Percentiles rank a stretch among this genome's conserved stretches.
Evolutionary conservation across 805 yeast genomes (phyloP).

Genomic region (Yamadazyma nakazawae): DNA sequence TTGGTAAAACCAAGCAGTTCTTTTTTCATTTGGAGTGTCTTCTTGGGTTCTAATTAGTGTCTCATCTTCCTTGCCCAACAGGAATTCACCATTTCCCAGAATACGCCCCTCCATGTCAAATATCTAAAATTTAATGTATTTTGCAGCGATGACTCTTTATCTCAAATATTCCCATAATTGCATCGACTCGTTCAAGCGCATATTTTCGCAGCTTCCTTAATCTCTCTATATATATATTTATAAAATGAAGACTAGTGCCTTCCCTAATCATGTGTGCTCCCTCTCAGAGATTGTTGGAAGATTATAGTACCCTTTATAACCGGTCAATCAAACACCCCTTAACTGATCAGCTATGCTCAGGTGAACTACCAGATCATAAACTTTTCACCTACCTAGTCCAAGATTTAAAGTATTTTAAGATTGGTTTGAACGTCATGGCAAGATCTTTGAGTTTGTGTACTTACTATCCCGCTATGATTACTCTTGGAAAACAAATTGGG

Average conservation of each 20-base stretch:
- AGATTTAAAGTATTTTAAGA: conserved; percentile 46
- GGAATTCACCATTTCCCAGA: background rate
- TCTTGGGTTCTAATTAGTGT: background rate
- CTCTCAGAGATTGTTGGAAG: conserved; percentile 8
- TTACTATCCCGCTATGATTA: conserved; percentile 32
- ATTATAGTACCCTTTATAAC: conserved; percentile 17
- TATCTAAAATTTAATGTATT: background rate
- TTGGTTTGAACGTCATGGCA: conserved; percentile 41
- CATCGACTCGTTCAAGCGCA: conserved; percentile 4
- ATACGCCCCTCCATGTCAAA: background rate
- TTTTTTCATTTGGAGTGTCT: background rate
- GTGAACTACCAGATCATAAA: conserved; percentile 40
- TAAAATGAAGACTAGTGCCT: background rate
- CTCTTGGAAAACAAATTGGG: conserved; percentile 49
- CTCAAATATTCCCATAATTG: background rate
- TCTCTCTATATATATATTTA: too few species aligned
- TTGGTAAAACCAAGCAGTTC: conserved; percentile 18
- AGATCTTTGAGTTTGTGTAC: conserved; percentile 45
- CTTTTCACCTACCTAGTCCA: conserved; percentile 46
- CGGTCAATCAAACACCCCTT: conserved; percentile 38
- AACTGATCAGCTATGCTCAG: conserved; percentile 45
- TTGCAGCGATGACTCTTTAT: background rate
- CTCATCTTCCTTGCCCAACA: background rate
- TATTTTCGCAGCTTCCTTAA: background rate
- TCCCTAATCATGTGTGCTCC: background rate